Evolutionary conservation across 2,329 filamentous ascomycete species (phyloP), one percentile per base, ranked within the genome.

Genomic region (Knufia fluminis): DNA sequence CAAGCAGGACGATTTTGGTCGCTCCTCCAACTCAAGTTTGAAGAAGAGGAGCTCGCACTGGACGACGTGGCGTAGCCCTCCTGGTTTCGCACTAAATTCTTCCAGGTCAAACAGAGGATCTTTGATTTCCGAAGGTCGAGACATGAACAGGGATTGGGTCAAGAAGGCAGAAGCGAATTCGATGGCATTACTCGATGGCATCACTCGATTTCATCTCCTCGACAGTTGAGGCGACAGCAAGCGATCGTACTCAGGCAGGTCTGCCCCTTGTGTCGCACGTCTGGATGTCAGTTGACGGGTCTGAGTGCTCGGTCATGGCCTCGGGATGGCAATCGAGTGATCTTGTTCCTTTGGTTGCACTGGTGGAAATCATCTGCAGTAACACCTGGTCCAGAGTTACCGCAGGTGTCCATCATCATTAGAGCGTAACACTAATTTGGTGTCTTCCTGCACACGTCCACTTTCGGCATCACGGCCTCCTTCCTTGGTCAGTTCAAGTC

Each of bases 111-210:
- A 9, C 26, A 41, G 57, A 7, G 39, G 54, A 14, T 50, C 54
- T 20, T 46, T 52, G 10, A 44, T 19, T 16, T 58, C 19, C 45
- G 57, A 24, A 52, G 49, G 7, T 51, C 53, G 31, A 54, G 35
- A 12, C 53, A 52, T 26, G 56, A 57, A 48, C 58, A 57, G 23
- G 57, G 59, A 47, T 23, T 60, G 31, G 55, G n/a, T n/a, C 35
- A 38, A 16, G 35, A 20, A 20, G 14, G 35, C 35, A 6, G 14
- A 38, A 38, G 26, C 26, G 26, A 28, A 12, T 28, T 28, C 26
- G 26, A 28, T 28, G 26, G 26, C 26, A 28, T 28, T 28, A 28
- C 26, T 28, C 26, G 26, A 12, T 28, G n/a, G n/a, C n/a, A n/a
- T n/a, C n/a, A n/a, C n/a, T n/a, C n/a, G n/a, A n/a, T 28, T 28